Base-by-base conservation (phyloP, 2,329 filamentous ascomycete species). In the Ophiostoma ulmi region DNA sequence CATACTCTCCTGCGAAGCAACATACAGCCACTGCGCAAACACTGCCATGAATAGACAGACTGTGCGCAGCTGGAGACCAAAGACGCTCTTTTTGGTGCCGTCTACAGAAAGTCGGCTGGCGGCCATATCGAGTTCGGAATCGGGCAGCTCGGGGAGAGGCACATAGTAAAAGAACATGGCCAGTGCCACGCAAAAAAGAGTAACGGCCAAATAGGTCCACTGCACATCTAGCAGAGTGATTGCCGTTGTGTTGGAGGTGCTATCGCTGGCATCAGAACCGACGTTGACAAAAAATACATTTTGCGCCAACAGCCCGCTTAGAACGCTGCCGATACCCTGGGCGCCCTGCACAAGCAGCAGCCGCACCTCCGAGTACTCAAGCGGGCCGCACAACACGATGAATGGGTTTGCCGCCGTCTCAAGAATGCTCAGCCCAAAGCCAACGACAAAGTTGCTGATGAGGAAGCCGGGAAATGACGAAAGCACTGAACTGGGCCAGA, bases 151-250 rank as follows among this genome's bases (percentile, higher is more conserved):
- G 0, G 88, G 87, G 2, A 90, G 80, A 0, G 88, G 88, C 82
- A 89, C 87, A 75, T 90, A 90, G 76, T 87, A 90, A 77, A 90
- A 89, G 76, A 90, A 87, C 3, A 90, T 80, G 0, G 88, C 91
- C 2, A 96, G 83, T 3, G 86, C 81, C 69, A 90, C 91, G 71
- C 90, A 91, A 70, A 93, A 89, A 35, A 90, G 82, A 0, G 91
- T 92, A 72, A 94, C 90, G 70, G 89, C 90, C n/a, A 95, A 85
- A 75, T 95, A 95, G 0, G 91, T 91, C 90, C 90, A 96, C 78
- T 95, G 92, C 1, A 94, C 90, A 72, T 90, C 88, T 73, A 91
- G 85, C 3, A 95, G 83, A 1, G 85, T 86, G 39, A 83, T 78
- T 1, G 83, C 76, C n/a, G 74, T 77, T 17, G 68, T 75, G 26